These are phyloP conservation scores for Begonia masoniana DNA, from an alignment of 306 rosid species.

Conservation along the genomic window DNA sequence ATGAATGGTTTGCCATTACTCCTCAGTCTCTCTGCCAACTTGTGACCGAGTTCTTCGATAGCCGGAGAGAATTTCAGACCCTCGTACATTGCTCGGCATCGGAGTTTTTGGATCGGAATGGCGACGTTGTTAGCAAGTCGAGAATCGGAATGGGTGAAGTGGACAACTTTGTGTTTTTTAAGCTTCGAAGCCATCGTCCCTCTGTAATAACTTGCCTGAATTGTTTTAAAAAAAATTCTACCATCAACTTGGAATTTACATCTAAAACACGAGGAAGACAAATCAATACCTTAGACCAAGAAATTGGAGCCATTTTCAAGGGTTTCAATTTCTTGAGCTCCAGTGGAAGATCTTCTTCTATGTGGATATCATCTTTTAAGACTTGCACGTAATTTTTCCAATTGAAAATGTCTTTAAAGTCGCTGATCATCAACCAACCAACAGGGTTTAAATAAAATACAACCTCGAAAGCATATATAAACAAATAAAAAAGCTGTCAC, in stretches of 20 bases:
- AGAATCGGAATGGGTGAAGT: constrained; percentile 90
- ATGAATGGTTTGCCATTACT: constrained; percentile 56
- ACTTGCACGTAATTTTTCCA: constrained; percentile 74
- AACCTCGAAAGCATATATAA: no score
- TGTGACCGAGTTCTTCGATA: constrained; percentile 61
- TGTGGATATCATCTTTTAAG: constrained; percentile 67
- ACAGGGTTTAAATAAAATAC: no score
- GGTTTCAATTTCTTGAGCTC: constrained; percentile 55
- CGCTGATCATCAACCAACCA: constrained; percentile 30
- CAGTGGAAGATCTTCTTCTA: constrained; percentile 68
- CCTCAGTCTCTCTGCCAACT: constrained; percentile 72
- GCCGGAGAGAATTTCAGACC: constrained; percentile 87
- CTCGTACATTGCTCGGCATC: constrained; percentile 79
- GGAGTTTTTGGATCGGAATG: constrained; percentile 57
- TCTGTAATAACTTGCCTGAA: constrained; percentile 68
- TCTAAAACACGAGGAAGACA: no score
- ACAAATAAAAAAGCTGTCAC: constrained; percentile 14
- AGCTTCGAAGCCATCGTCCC: constrained; percentile 64
- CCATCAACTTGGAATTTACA: no score
- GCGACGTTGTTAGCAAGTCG: constrained; percentile 78
- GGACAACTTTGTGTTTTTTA: constrained; percentile 71
- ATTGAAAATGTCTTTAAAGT: constrained; percentile 89
- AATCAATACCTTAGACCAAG: constrained; percentile 78
- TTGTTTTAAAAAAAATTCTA: background rate
- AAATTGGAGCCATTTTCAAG: constrained; percentile 69